These are phyloP conservation scores for Adansonia madagascariensis DNA, from an alignment of 441 rosid genomes.

Conservation along the genomic window DNA sequence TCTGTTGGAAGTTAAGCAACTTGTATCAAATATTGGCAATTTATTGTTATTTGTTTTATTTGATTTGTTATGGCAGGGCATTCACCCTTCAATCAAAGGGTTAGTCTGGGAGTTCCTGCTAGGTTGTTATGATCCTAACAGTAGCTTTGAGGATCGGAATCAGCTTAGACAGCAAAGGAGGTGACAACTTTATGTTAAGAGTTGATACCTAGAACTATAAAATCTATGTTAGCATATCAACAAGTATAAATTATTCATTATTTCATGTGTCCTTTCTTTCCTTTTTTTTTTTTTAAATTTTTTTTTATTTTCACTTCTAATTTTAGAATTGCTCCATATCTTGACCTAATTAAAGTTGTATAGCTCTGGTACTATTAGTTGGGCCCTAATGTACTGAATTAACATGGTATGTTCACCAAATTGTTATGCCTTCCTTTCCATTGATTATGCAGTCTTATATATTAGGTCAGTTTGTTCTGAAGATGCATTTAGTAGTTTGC, in stretches of 20 bases:
- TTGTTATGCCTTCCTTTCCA: neutral
- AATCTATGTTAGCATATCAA: neutral
- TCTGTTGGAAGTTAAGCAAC: neutral
- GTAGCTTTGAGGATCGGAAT: slow-evolving; percentile 73
- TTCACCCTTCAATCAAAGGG: slow-evolving; percentile 91
- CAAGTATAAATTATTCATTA: slow-evolving; percentile 11
- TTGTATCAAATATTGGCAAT: neutral
- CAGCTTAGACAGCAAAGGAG: slow-evolving; percentile 67
- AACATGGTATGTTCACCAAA: slow-evolving; percentile 1
- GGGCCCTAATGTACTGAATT: neutral
- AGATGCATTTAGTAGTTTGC: neutral
- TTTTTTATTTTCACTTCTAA: slow-evolving; percentile 13
- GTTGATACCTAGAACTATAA: neutral
- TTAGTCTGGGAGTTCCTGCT: slow-evolving; percentile 89
- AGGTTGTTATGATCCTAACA: slow-evolving; percentile 91
- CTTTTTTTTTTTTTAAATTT: neutral
- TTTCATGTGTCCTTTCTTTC: neutral
- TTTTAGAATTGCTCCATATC: neutral
- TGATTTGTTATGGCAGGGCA: slow-evolving; percentile 59
- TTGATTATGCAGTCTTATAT: slow-evolving; percentile 1
- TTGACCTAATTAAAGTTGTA: slow-evolving; percentile 3
- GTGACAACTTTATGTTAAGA: slow-evolving; percentile 36
- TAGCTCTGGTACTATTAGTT: slow-evolving; percentile 16
- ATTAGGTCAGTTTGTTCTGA: slow-evolving; percentile 11
- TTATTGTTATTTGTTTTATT: slow-evolving; percentile 21